Conservation (phyloP, 2,329 filamentous ascomycete genomes). For the Scedosporium boydii region DNA sequence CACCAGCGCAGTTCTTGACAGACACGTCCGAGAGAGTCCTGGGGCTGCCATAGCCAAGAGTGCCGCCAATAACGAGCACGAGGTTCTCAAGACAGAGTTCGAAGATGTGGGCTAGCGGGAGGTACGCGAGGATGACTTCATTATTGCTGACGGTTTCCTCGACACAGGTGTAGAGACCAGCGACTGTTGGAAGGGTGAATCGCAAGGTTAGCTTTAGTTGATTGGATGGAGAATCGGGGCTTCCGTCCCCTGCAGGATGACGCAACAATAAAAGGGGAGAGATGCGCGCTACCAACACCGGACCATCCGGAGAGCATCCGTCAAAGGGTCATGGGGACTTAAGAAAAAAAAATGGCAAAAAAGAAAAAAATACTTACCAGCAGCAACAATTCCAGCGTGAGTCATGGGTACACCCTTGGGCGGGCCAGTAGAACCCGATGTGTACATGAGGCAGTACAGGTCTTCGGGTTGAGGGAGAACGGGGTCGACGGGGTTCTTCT, state of each 20-base stretch:
- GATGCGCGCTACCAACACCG: not conserved
- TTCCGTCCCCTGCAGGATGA: not conserved
- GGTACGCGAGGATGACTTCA: slow-evolving; percentile 79
- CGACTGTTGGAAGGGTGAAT: slow-evolving; percentile 36
- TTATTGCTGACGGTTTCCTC: slow-evolving; percentile 67
- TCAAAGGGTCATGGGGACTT: not conserved
- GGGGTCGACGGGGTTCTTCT: slow-evolving; percentile 61
- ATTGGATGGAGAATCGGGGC: not conserved
- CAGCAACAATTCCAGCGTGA: slow-evolving; percentile 71
- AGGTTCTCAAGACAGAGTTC: slow-evolving; percentile 95
- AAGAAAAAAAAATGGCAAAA: not conserved
- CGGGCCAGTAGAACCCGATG: slow-evolving; percentile 79
- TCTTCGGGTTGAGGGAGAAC: slow-evolving; percentile 66
- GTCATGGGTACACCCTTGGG: slow-evolving; percentile 83
- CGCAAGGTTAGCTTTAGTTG: slow-evolving; percentile 9
- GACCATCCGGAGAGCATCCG: not conserved
- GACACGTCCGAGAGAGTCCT: slow-evolving; percentile 80
- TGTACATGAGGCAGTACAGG: slow-evolving; percentile 77
- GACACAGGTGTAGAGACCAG: slow-evolving; percentile 71
- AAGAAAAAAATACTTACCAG: slow-evolving; percentile 25
- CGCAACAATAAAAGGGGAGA: not conserved
- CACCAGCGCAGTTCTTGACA: slow-evolving; percentile 82
- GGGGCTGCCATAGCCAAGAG: slow-evolving; percentile 86
- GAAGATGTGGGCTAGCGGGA: slow-evolving; percentile 91
- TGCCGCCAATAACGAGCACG: slow-evolving; percentile 79